phyloP scores from a whole-genome alignment of 116 monocot species.

The Phalaenopsis hybrid region DNA sequence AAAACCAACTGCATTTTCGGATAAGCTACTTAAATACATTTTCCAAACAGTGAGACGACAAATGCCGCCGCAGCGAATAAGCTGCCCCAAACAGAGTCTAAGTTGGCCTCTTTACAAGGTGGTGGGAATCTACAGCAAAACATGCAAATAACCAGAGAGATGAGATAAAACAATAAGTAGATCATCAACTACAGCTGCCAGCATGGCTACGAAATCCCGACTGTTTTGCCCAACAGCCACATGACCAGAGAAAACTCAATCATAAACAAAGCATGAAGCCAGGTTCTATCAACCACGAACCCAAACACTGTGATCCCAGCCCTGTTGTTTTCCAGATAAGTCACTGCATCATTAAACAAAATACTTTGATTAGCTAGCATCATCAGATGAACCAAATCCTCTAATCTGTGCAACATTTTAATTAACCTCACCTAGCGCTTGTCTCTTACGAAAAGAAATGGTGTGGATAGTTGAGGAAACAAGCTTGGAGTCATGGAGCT shows the following conservation, averaged over 20 bases:
- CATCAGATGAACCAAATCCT: neutral
- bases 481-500: slow-evolving; percentile 19
- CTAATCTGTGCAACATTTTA: neutral
- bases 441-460: slow-evolving; percentile 35
- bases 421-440: slow-evolving; percentile 25
- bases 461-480: slow-evolving; percentile 13
- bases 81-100: no score
- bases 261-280: slow-evolving; percentile 38
- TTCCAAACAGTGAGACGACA: no score
- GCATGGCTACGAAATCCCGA: slow-evolving; percentile 27
- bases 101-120: no score
- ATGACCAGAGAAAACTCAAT: slow-evolving; percentile 34
- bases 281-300: slow-evolving; percentile 34
- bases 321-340: slow-evolving; percentile 42
- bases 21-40: no score
- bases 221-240: slow-evolving; percentile 39
- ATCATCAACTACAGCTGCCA: neutral
- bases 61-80: no score
- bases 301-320: slow-evolving; percentile 45
- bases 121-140: no score
- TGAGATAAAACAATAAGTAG: neutral
- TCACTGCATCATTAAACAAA: slow-evolving; percentile 21
- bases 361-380: neutral
- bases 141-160: no score
- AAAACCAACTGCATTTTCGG: no score